Percentiles rank a stretch among this genome's conserved stretches.
Conservation (phyloP, 2,329 filamentous ascomycete genomes). For the Clonostachys byssicola region DNA sequence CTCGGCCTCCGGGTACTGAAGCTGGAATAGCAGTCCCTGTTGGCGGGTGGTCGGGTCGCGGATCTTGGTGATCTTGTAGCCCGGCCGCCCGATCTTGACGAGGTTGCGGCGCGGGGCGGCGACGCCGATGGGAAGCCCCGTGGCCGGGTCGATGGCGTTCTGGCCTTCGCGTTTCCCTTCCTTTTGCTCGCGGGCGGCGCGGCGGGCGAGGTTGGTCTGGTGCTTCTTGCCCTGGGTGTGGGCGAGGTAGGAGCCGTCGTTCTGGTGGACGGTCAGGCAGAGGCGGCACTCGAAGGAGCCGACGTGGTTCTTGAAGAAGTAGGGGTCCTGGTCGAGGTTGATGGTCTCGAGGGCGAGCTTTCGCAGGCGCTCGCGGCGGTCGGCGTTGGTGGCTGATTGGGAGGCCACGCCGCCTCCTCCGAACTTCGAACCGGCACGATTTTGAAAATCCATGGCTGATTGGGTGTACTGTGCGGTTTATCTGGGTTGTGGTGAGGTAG, state of each 20-base stretch:
- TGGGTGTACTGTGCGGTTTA: background rate
- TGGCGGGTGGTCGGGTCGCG: constrained; percentile 85
- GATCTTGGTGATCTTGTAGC: constrained; percentile 97
- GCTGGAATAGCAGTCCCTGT: constrained; percentile 88
- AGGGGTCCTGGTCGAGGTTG: constrained; percentile 98
- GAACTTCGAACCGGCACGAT: constrained; percentile 95
- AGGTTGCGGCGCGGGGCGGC: constrained; percentile 75
- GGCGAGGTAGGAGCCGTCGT: constrained; percentile 96
- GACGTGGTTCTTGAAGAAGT: constrained; percentile 99
- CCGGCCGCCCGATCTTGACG: constrained; percentile 92
- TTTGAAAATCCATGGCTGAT: constrained; percentile 67
- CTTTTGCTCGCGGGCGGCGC: constrained; percentile 92
- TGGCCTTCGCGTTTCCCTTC: constrained; percentile 59
- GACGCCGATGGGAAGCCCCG: constrained; percentile 69
- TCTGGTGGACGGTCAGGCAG: constrained; percentile 96
- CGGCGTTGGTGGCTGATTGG: constrained; percentile 87
- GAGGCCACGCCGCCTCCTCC: constrained; percentile 96
- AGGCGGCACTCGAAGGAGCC: constrained; percentile 97
- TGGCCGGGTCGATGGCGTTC: constrained; percentile 59
- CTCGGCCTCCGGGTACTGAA: constrained; percentile 90
- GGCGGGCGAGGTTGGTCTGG: constrained; percentile 94
- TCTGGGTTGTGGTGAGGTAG: background rate
- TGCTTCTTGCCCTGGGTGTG: constrained; percentile 99
- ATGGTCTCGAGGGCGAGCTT: constrained; percentile 98
- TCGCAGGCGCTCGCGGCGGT: constrained; percentile 93